phyloP scores from a whole-genome alignment of 164 flowering plant species.

The Dillenia suffruticosa region DNA sequence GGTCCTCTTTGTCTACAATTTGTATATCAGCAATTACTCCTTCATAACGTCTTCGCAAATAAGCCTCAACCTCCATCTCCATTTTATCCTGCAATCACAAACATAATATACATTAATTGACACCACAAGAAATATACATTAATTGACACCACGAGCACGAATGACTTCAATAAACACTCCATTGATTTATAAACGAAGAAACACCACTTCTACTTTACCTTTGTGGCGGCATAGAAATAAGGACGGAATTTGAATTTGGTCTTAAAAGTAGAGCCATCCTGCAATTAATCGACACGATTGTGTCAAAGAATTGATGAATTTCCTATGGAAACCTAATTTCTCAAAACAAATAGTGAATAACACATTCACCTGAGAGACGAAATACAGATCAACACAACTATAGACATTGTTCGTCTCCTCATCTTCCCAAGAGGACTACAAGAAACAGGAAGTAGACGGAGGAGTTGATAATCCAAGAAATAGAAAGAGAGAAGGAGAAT shows the following conservation, averaged over 20 bases:
- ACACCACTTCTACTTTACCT: conserved; percentile 25
- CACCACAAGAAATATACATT: background rate
- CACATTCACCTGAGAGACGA: conserved; percentile 76
- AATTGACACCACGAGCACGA: background rate
- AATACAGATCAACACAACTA: conserved; percentile 92
- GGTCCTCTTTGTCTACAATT: conserved; percentile 84
- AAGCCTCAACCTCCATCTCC: conserved; percentile 89
- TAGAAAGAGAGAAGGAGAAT: background rate
- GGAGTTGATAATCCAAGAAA: background rate
- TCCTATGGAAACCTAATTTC: no score
- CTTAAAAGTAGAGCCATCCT: conserved; percentile 77
- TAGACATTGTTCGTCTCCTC: conserved; percentile 52
- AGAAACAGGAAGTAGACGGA: background rate
- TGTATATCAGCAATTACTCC: conserved; percentile 67
- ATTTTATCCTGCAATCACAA: conserved; percentile 45
- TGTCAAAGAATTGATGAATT: conserved; percentile 5
- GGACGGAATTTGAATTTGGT: conserved; percentile 73
- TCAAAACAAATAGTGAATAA: background rate
- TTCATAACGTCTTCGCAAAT: conserved; percentile 77
- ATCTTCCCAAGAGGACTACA: conserved; percentile 89
- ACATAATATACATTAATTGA: background rate
- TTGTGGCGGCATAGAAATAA: conserved; percentile 62
- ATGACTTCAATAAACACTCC: background rate
- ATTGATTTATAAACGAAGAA: no score
- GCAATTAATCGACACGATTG: background rate